Base-by-base conservation (phyloP, 2,329 filamentous ascomycete genomes). In the Zasmidium cellare region DNA sequence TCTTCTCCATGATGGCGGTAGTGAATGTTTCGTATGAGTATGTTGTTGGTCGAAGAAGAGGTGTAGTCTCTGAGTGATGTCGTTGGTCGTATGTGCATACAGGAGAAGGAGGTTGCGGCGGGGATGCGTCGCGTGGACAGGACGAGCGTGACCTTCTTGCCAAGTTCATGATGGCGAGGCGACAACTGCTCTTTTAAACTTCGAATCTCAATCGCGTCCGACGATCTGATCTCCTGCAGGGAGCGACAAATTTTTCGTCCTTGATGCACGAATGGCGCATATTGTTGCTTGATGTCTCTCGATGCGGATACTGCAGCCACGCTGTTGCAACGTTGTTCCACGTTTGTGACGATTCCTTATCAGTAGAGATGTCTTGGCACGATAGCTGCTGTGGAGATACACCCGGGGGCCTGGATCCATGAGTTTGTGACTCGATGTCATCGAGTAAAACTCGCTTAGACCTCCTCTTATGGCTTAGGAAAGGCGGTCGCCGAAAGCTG, bases 1-100 rank as follows among this genome's bases (percentile, higher is more conserved):
- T 56, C 55, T 75, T 77, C 65, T 76, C 75, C 78, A 80, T 80
- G 20, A 41, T 63, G 55, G 6, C 24, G 7, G 38, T n/a, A 35
- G 31, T 18, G n/a, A 18, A 12, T 20, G 53, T 22, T 7, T 20
- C 18, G n/a, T 11, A 28, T 28, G 25, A 20, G 19, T 23, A 47
- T 12, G 49, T 14, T 22, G 20, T 9, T 9, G 46, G 22, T 19
- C n/a, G 35, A 41, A 62, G 52, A 3, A 64, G 51, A 52, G 58
- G 58, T 12, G 56, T 51, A n/a, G 35, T 53, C 48, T 60, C 56
- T 16, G 52, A 38, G 19, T 25, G n/a, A n/a, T n/a, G n/a, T n/a
- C n/a, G 38, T 22, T 51, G 46, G 22, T 24, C 35, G 41, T 46
- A 18, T 23, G 31, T 31, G 46, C 38, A 38, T 20, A 25, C 18